Percentiles rank a stretch among this genome's conserved stretches.
Evolutionary conservation across 2,329 filamentous ascomycete genomes (phyloP).

Genomic region (Botryotinia calthae): DNA sequence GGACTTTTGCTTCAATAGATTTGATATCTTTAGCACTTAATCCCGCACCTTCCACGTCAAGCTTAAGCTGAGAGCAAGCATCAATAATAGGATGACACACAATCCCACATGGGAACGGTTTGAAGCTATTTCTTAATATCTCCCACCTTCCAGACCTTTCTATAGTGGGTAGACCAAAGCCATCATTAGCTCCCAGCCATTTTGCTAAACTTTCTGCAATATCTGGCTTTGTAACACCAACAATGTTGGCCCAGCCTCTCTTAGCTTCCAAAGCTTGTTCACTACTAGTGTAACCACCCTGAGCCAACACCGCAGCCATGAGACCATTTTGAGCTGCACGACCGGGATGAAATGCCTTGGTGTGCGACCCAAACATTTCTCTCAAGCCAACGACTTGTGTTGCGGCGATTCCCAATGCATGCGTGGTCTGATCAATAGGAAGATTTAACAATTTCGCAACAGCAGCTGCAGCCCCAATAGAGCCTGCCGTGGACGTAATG

Average conservation of each 20-base stretch:
- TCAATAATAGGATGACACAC: conserved; percentile 57
- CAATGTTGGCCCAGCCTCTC: conserved; percentile 53
- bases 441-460: conserved; percentile 49
- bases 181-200: conserved; percentile 26
- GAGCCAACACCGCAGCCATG: conserved; percentile 46
- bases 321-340: conserved; percentile 53
- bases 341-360: conserved; percentile 54
- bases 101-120: conserved; percentile 57
- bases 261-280: conserved; percentile 49
- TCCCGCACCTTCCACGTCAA: conserved; percentile 39
- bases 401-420: conserved; percentile 53
- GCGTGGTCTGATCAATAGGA: conserved; percentile 42
- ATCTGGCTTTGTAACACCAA: conserved; percentile 44
- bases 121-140: conserved; percentile 53
- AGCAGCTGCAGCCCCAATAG: conserved; percentile 52
- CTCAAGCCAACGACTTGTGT: conserved; percentile 53
- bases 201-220: conserved; percentile 41
- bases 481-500: conserved; percentile 52
- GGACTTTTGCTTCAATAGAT: conserved; percentile 45
- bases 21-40: conserved; percentile 40
- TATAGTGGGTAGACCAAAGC: conserved; percentile 18
- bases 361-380: conserved; percentile 55
- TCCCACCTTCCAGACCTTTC: conserved; percentile 44
- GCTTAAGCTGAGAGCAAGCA: conserved; percentile 48
- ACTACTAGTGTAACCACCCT: conserved; percentile 50